phyloP scores from a whole-genome alignment of 306 rosid genomes.

The Citrullus colocynthis region DNA sequence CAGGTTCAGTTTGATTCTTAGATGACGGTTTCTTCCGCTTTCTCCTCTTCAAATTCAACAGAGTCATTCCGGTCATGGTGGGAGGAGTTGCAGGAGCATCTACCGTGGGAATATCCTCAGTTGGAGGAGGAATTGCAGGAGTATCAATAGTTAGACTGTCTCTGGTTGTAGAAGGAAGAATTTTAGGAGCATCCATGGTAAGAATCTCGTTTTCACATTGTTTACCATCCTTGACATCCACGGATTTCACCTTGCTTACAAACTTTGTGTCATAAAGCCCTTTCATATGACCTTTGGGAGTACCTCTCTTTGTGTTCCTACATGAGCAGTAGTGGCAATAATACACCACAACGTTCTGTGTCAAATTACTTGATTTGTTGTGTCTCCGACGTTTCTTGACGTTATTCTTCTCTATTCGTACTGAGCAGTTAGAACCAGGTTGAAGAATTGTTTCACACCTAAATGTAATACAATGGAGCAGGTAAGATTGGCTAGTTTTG shows the following conservation, averaged over 20 bases:
- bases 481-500: not conserved
- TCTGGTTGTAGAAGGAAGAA: not conserved
- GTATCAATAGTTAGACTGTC: not conserved
- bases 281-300: constrained; percentile 43
- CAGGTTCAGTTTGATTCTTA: constrained; percentile 24
- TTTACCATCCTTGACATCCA: constrained; percentile 13
- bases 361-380: constrained; percentile 17
- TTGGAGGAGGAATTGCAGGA: not conserved
- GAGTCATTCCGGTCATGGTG: not conserved
- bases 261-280: constrained; percentile 22
- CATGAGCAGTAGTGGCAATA: constrained; percentile 52
- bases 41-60: constrained; percentile 10
- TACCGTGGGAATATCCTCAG: not conserved
- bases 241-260: constrained; percentile 16
- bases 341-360: constrained; percentile 50
- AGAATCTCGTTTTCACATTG: not conserved
- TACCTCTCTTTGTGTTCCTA: constrained; percentile 53
- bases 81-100: not conserved
- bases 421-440: constrained; percentile 57
- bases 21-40: constrained; percentile 21
- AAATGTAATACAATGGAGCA: constrained; percentile 8
- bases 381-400: constrained; percentile 23
- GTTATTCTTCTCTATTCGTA: constrained; percentile 46
- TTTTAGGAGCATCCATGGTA: not conserved
- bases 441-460: constrained; percentile 73